Evolutionary conservation across 106 monocot genomes (phyloP).

Genomic region (Platanthera guangdongensis): DNA sequence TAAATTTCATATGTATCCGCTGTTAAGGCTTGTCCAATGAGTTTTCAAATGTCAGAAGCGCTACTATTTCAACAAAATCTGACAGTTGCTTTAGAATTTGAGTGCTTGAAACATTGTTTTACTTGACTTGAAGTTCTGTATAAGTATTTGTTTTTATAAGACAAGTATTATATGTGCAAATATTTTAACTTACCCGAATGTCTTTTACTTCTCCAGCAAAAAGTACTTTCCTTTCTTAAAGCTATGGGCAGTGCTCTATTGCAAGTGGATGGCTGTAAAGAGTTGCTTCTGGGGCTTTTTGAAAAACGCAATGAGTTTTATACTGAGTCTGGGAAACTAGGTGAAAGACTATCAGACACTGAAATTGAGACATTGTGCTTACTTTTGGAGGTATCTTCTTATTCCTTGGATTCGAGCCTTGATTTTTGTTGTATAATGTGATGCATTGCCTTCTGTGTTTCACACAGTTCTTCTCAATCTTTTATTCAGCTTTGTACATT

Average conservation of each 20-base stretch:
- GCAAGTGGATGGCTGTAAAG: constrained; percentile 36
- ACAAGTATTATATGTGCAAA: background rate
- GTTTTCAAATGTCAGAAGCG: background rate
- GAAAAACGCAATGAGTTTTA: constrained; percentile 27
- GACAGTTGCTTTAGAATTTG: no score
- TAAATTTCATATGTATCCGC: background rate
- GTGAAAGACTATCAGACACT: constrained; percentile 28
- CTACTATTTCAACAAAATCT: no score
- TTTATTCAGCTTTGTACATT: constrained; percentile 34
- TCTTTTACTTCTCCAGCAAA: constrained; percentile 37
- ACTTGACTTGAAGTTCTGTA: background rate
- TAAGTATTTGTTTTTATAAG: background rate
- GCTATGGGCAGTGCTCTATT: constrained; percentile 49
- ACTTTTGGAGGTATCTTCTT: constrained; percentile 62
- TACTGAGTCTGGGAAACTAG: constrained; percentile 5
- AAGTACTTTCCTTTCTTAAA: constrained; percentile 52
- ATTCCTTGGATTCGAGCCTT: background rate
- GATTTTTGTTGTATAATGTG: background rate
- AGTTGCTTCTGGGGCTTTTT: constrained; percentile 46
- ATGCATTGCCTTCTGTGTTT: background rate
- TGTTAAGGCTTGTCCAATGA: background rate
- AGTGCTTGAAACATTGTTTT: background rate
- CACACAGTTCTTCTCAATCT: background rate
- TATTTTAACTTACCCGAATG: background rate
- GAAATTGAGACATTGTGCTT: constrained; percentile 67